Conservation (phyloP, 2,329 filamentous ascomycete genomes). For the Alternaria sp. region DNA sequence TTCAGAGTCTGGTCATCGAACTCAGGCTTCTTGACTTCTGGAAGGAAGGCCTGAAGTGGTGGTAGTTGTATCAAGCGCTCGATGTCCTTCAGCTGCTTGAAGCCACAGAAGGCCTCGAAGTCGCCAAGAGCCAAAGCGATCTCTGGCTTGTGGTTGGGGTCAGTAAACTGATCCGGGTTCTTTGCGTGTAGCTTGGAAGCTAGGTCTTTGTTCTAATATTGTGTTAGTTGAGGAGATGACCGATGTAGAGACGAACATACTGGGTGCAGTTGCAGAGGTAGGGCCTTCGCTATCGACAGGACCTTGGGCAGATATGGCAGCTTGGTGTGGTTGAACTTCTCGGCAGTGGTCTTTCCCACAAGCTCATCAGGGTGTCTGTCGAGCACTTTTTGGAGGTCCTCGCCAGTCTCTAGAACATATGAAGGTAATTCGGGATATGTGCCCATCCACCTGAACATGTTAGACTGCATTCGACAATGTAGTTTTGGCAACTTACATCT, state of each 20-base stretch:
- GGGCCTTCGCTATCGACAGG: slow-evolving; percentile 75
- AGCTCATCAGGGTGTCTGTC: slow-evolving; percentile 66
- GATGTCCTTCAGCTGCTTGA: slow-evolving; percentile 70
- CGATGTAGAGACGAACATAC: slow-evolving; percentile 22
- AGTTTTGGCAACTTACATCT: slow-evolving; percentile 51
- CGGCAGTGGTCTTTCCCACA: slow-evolving; percentile 66
- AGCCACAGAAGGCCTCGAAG: slow-evolving; percentile 79
- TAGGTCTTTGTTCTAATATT: slow-evolving; percentile 63
- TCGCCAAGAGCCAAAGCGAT: slow-evolving; percentile 74
- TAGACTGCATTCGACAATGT: neutral
- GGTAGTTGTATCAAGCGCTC: slow-evolving; percentile 63
- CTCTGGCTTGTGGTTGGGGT: slow-evolving; percentile 80
- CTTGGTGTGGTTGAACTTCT: slow-evolving; percentile 67
- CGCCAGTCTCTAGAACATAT: slow-evolving; percentile 65
- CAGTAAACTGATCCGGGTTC: slow-evolving; percentile 70
- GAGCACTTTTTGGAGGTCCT: slow-evolving; percentile 69
- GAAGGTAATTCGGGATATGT: slow-evolving; percentile 76
- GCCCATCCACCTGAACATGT: slow-evolving; percentile 66
- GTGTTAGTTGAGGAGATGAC: slow-evolving; percentile 6
- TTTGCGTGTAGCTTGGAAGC: slow-evolving; percentile 67
- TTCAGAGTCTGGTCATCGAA: slow-evolving; percentile 67
- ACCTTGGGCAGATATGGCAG: slow-evolving; percentile 79
- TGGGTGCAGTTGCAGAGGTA: slow-evolving; percentile 77
- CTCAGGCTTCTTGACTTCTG: slow-evolving; percentile 46
- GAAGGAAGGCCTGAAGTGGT: slow-evolving; percentile 62